These are phyloP conservation scores for Inonotus obliquus DNA, from an alignment of 1,284 basidiomycete species.

Conservation along the genomic window DNA sequence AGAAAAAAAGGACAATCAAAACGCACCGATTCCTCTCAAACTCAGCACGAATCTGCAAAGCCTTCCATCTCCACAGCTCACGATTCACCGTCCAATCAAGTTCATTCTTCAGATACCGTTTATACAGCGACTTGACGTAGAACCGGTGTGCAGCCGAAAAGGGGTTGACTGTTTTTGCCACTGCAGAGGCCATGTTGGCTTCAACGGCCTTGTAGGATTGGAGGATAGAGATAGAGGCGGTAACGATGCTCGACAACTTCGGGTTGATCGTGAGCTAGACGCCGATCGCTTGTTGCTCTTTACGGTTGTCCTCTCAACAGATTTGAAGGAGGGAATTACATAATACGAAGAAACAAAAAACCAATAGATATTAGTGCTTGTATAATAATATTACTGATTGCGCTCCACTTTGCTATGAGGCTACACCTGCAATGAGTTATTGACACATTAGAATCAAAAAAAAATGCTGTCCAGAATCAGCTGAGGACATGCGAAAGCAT, in stretches of 20 bases:
- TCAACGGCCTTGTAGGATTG: background rate
- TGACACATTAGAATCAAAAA: background rate
- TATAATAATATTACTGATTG: background rate
- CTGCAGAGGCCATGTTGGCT: background rate
- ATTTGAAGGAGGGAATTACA: background rate
- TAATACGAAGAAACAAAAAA: background rate
- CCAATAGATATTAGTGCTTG: background rate
- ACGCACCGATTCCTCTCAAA: slow-evolving; percentile 89
- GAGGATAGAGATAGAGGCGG: too few species aligned
- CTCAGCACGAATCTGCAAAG: slow-evolving; percentile 82
- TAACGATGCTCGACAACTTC: background rate
- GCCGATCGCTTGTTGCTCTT: background rate
- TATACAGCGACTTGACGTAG: slow-evolving; percentile 92
- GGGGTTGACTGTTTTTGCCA: slow-evolving; percentile 31
- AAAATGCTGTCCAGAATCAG: background rate
- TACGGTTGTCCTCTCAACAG: background rate
- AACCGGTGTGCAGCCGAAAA: slow-evolving; percentile 78
- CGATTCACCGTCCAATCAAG: slow-evolving; percentile 87
- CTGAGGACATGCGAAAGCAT: background rate
- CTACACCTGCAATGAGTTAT: background rate
- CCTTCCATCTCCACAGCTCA: slow-evolving; percentile 81
- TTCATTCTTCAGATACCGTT: slow-evolving; percentile 78
- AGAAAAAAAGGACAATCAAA: background rate
- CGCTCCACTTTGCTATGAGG: background rate
- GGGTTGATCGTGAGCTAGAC: background rate